These are phyloP conservation scores for Saprolegnia parasitica DNA, from an alignment of 352 stramenopile genomes.

Conservation along the genomic window DNA sequence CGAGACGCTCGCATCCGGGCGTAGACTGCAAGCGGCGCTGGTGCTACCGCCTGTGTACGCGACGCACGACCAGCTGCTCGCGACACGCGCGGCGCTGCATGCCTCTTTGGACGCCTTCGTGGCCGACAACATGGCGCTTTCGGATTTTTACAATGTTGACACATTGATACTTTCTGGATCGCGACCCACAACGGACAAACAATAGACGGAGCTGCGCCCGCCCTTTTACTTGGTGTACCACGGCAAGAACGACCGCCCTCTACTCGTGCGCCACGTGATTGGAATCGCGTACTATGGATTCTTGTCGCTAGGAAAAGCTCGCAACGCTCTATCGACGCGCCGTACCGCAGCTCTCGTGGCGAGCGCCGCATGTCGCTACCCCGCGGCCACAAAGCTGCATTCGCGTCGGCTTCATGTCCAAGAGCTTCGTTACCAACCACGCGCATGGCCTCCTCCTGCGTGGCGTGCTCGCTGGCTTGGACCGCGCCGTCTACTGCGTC, in stretches of 20 bases:
- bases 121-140: background rate
- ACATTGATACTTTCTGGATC: background rate
- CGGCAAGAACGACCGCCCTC: constrained; percentile 37
- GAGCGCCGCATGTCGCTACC: constrained; percentile 14
- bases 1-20: background rate
- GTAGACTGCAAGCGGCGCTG: background rate
- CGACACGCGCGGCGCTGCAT: background rate
- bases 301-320: constrained; percentile 30
- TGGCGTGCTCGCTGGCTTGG: constrained; percentile 39
- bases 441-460: constrained; percentile 53
- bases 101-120: constrained; percentile 9
- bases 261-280: constrained; percentile 31
- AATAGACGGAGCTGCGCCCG: constrained; percentile 18
- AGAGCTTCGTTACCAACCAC: constrained; percentile 48
- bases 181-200: background rate
- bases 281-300: constrained; percentile 12
- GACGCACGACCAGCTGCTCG: constrained; percentile 10
- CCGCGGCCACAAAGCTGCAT: constrained; percentile 4
- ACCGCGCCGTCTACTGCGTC: constrained; percentile 23
- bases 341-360: background rate
- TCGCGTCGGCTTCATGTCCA: constrained; percentile 50
- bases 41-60: constrained; percentile 22
- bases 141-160: background rate
- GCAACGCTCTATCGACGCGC: background rate
- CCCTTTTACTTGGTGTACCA: constrained; percentile 49